Conservation (phyloP, 1,284 basidiomycete species). For the Trametes hirsuta region DNA sequence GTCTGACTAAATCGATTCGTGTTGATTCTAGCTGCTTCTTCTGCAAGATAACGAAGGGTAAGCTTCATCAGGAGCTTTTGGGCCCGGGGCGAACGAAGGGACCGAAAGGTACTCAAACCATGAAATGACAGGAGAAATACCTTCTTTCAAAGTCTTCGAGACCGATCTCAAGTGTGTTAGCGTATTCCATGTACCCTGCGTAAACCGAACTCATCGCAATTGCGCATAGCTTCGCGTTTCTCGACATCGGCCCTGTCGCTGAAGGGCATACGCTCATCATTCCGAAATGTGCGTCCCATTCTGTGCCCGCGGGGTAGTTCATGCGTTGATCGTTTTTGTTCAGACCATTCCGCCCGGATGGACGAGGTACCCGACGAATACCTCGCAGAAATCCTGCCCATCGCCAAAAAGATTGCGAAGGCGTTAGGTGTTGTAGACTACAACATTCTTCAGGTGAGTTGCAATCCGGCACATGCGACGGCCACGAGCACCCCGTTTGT, state of each 20-base stretch:
- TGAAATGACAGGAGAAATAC: slow-evolving; percentile 58
- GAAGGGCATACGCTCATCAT: slow-evolving; percentile 87
- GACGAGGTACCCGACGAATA: slow-evolving; percentile 83
- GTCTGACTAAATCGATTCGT: too few species aligned
- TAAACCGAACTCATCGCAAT: background rate
- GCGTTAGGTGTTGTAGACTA: slow-evolving; percentile 81
- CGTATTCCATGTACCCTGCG: background rate
- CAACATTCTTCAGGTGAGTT: slow-evolving; percentile 74
- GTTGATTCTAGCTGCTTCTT: slow-evolving; percentile 62
- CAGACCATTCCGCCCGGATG: slow-evolving; percentile 78
- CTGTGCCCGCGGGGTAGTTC: background rate
- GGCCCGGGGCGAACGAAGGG: background rate
- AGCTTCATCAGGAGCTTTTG: slow-evolving; percentile 11
- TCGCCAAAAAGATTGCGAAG: slow-evolving; percentile 86
- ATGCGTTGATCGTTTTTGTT: background rate
- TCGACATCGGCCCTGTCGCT: slow-evolving; percentile 87
- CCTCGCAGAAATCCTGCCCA: slow-evolving; percentile 71
- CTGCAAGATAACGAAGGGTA: slow-evolving; percentile 89
- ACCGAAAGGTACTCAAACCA: background rate
- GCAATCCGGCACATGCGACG: background rate
- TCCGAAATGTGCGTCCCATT: slow-evolving; percentile 73
- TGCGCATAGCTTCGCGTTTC: slow-evolving; percentile 52
- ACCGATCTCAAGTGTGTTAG: slow-evolving; percentile 65
- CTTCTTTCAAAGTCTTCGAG: slow-evolving; percentile 83
- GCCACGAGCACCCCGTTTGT: too few species aligned